Percentiles rank a stretch among this genome's conserved stretches.
Evolutionary conservation across 768 basidiomycete species (phyloP).

Genomic region (Xanthoconium stramineum): DNA sequence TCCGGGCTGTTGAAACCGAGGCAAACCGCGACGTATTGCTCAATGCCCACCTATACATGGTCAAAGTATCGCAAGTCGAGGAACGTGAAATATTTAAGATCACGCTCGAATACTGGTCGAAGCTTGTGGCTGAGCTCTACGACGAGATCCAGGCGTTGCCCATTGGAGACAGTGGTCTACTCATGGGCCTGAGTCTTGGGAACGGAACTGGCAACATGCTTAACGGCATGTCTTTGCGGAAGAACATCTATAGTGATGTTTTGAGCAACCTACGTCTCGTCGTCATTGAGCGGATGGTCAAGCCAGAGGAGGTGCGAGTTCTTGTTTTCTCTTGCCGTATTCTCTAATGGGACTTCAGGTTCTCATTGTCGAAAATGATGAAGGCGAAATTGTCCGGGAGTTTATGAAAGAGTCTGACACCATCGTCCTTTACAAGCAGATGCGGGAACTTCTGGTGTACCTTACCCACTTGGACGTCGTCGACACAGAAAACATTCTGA

Average conservation of each 20-base stretch:
- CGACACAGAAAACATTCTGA: slow-evolving; percentile 96
- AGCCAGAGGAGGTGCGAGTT: slow-evolving; percentile 87
- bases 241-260: slow-evolving; percentile 95
- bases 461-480: slow-evolving; percentile 94
- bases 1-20: slow-evolving; percentile 91
- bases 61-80: slow-evolving; percentile 96
- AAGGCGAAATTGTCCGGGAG: slow-evolving; percentile 98
- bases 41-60: slow-evolving; percentile 97
- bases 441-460: slow-evolving; percentile 97
- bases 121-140: slow-evolving; percentile 93
- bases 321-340: not conserved
- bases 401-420: slow-evolving; percentile 99
- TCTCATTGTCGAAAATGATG: slow-evolving; percentile 97
- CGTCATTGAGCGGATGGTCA: slow-evolving; percentile 99
- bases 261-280: slow-evolving; percentile 91
- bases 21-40: slow-evolving; percentile 87
- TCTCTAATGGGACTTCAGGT: slow-evolving; percentile 51
- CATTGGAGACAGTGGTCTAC: slow-evolving; percentile 77
- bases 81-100: slow-evolving; percentile 99
- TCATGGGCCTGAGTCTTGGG: slow-evolving; percentile 87
- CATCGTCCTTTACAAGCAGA: slow-evolving; percentile 97
- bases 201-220: slow-evolving; percentile 63
- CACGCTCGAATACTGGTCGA: slow-evolving; percentile 95
- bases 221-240: slow-evolving; percentile 75
- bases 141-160: slow-evolving; percentile 94